Evolutionary conservation across 148 eudicot species (phyloP).

Genomic region (Amaranthus palmeri): DNA sequence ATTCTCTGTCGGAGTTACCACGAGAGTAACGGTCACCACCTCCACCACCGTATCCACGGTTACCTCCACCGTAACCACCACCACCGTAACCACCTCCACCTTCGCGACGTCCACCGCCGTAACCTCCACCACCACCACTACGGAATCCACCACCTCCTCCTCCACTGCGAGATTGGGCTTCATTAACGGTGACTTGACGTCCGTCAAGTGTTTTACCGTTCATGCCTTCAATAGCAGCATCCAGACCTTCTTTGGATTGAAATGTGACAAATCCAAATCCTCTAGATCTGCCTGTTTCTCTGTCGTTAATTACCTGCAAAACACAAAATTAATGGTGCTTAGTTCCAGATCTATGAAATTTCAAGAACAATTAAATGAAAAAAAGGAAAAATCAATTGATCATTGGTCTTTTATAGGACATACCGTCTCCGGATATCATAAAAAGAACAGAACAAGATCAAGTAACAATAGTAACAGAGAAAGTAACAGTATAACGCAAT

Average conservation of each 20-base stretch:
- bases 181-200: slow-evolving; percentile 74
- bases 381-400: slow-evolving; percentile 39
- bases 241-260: slow-evolving; percentile 48
- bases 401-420: slow-evolving; percentile 45
- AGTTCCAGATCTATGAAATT: slow-evolving; percentile 1
- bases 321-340: background rate
- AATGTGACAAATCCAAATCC: slow-evolving; percentile 89
- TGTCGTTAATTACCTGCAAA: slow-evolving; percentile 35
- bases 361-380: background rate
- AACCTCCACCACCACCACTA: slow-evolving; percentile 18
- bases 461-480: slow-evolving; percentile 31
- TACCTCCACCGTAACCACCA: slow-evolving; percentile 32
- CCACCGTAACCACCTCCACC: slow-evolving; percentile 28
- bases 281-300: slow-evolving; percentile 80
- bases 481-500: slow-evolving; percentile 21
- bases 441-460: slow-evolving; percentile 28
- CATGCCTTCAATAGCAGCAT: slow-evolving; percentile 69
- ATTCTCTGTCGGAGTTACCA: slow-evolving; percentile 35
- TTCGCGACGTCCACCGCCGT: slow-evolving; percentile 25
- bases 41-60: slow-evolving; percentile 21
- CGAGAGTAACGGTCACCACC: slow-evolving; percentile 15
- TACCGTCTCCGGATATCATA: slow-evolving; percentile 64
- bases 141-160: slow-evolving; percentile 26
- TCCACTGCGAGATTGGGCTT: slow-evolving; percentile 77
- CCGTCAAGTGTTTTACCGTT: slow-evolving; percentile 79